Evolutionary conservation across 768 basidiomycete species (phyloP), one percentile per base, ranked within the genome.

Genomic region (Amanita brunnescens): DNA sequence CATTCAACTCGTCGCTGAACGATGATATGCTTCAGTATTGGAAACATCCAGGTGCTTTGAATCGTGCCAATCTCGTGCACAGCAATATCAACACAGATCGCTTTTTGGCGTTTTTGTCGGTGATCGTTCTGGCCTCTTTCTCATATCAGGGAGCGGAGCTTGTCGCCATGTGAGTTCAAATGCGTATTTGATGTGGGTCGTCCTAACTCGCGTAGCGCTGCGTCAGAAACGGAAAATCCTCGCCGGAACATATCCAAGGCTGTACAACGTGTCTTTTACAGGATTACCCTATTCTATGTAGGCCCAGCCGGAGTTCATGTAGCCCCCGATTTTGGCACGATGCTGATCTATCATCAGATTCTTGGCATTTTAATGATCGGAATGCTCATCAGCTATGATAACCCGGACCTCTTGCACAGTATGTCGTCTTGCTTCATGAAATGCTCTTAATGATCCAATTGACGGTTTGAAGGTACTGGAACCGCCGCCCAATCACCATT

Each of bases 401-500:
- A 91, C 61, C 60, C 64, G 0, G 60, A 65, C 9, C 69, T 89
- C 37, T 71, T 84, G 37, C 61, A 67, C 50, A 55, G 69, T 66
- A 54, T 38, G 58, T 47, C 8, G 5, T 23, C 38, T 10, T 3
- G 5, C 14, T 35, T 6, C 21, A 35, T 52, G 16, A 47, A 23
- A 29, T 29, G 7, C 26, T 14, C 52, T 30, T 32, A 13, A 50
- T 47, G 8, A n/a, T 33, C 10, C 29, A 14, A 18, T 7, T 29
- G 26, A 29, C 1, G 40, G 34, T 20, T 33, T 43, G 32, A 57
- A 66, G 75, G 53, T 2, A 61, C 71, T 23, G 79, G 80, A 46
- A 87, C 77, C 37, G 89, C 88, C 14, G 79, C 83, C 0, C 64
- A 82, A 47, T 90, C 87, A 2, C 91, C 91, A 2, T 94, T 88